Percentiles rank a stretch among this genome's conserved stretches.
Evolutionary conservation across 805 yeast genomes (phyloP).

Genomic region (Ogataea trehaloabstinens): DNA sequence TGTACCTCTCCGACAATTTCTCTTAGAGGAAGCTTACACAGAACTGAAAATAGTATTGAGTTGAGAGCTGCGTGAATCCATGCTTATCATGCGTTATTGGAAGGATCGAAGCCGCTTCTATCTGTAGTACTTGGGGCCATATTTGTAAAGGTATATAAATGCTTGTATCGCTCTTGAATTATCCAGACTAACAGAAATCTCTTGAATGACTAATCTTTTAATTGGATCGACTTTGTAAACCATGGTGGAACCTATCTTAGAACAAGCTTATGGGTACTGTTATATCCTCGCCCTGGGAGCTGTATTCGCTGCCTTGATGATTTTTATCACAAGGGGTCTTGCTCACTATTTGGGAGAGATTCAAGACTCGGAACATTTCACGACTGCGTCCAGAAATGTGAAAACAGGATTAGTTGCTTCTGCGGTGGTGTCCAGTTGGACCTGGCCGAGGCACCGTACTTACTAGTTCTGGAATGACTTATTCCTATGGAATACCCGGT

Average conservation of each 20-base stretch:
- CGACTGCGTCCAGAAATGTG: conserved; percentile 44
- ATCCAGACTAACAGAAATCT: too few species aligned
- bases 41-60: too few species aligned
- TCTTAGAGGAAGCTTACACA: too few species aligned
- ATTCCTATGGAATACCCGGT: conserved; percentile 21
- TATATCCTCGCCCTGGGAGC: conserved; percentile 41
- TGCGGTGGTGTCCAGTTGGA: conserved; percentile 43
- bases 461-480: conserved; percentile 24
- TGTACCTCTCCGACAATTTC: too few species aligned
- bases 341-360: conserved; percentile 36
- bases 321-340: conserved; percentile 35
- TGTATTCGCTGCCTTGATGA: conserved; percentile 44
- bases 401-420: conserved; percentile 42
- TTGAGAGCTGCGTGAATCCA: too few species aligned
- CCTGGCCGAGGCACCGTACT: conserved; percentile 30
- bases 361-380: conserved; percentile 43
- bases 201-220: too few species aligned
- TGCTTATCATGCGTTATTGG: too few species aligned
- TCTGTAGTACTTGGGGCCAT: too few species aligned
- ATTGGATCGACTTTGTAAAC: too few species aligned
- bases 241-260: conserved; percentile 24
- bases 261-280: conserved; percentile 40
- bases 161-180: too few species aligned
- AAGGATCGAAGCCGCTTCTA: too few species aligned
- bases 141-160: too few species aligned